Percentiles rank a stretch among this genome's conserved stretches.
phyloP scores from a whole-genome alignment of 495 filamentous ascomycete genomes.

The Neurospora sp. region DNA sequence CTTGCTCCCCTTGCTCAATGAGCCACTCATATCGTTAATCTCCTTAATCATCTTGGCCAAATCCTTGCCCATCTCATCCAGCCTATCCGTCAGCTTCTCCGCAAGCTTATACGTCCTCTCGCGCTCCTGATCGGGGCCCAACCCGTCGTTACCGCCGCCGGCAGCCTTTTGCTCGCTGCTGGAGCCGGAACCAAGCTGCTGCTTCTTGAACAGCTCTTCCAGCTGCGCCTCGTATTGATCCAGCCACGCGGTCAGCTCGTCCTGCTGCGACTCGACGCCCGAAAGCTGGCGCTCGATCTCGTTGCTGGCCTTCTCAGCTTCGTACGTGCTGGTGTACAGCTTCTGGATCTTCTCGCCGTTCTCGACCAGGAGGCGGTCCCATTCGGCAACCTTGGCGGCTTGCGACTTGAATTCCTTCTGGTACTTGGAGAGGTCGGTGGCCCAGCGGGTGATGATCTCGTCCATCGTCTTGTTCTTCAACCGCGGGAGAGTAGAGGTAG shows the following conservation, averaged over 20 bases:
- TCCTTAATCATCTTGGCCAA: conserved; percentile 93
- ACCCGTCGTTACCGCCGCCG: conserved; percentile 45
- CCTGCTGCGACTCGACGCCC: conserved; percentile 82
- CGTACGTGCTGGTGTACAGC: conserved; percentile 75
- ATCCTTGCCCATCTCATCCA: conserved; percentile 88
- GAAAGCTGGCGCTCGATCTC: conserved; percentile 86
- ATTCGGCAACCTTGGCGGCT: conserved; percentile 73
- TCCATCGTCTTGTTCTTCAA: conserved; percentile 99
- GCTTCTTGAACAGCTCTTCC: conserved; percentile 69
- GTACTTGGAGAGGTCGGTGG: conserved; percentile 85
- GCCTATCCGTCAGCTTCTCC: conserved; percentile 74
- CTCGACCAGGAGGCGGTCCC: conserved; percentile 85
- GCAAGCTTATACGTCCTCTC: conserved; percentile 90
- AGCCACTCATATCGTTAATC: conserved; percentile 78
- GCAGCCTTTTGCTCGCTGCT: conserved; percentile 19
- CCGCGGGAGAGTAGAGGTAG: conserved; percentile 70
- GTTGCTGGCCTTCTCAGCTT: conserved; percentile 79
- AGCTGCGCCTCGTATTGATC: conserved; percentile 86
- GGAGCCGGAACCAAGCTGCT: conserved; percentile 17
- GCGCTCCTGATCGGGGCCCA: conserved; percentile 86
- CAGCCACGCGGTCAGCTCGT: conserved; percentile 73
- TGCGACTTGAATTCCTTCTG: conserved; percentile 90
- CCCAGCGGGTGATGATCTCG: conserved; percentile 98
- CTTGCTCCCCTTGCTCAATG: conserved; percentile 77
- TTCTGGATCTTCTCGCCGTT: conserved; percentile 88